Percentiles rank a stretch among this genome's conserved stretches.
These are phyloP conservation scores for Naganishia antarctica DNA, from an alignment of 768 basidiomycete species.

Conservation along the genomic window DNA sequence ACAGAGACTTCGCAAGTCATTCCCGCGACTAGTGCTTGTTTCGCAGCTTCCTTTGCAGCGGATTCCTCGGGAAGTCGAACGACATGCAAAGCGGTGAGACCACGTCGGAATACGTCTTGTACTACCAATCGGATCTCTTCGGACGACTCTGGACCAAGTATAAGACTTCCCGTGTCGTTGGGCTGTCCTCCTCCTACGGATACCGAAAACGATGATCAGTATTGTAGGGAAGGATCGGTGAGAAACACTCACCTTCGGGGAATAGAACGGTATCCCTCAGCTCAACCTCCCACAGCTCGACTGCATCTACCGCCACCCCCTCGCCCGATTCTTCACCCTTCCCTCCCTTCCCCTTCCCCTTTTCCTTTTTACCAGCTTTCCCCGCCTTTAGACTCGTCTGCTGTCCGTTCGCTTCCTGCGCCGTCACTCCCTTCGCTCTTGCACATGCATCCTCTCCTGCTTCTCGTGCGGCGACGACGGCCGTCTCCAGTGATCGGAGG, in stretches of 20 bases:
- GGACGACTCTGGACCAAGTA: slow-evolving; percentile 10
- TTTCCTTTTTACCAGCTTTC: neutral
- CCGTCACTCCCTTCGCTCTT: slow-evolving; percentile 5
- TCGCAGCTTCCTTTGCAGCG: slow-evolving; percentile 8
- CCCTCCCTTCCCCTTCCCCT: slow-evolving; percentile 18
- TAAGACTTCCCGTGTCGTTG: slow-evolving; percentile 39
- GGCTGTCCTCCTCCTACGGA: slow-evolving; percentile 49
- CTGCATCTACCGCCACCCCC: too few species aligned
- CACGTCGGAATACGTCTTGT: slow-evolving; percentile 30
- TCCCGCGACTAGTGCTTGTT: slow-evolving; percentile 21
- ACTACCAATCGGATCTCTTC: slow-evolving; percentile 7
- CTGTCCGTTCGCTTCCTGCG: slow-evolving; percentile 8
- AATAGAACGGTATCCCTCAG: slow-evolving; percentile 46
- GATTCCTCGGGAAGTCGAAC: slow-evolving; percentile 33
- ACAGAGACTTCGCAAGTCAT: slow-evolving; percentile 40
- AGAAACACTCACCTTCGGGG: slow-evolving; percentile 41
- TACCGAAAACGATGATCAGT: slow-evolving; percentile 1
- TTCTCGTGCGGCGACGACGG: neutral
- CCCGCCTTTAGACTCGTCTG: too few species aligned
- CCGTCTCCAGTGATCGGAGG: slow-evolving; percentile 26
- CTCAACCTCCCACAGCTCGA: slow-evolving; percentile 44
- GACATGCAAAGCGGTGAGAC: slow-evolving; percentile 42
- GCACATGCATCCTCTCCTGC: neutral
- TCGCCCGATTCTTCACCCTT: too few species aligned
- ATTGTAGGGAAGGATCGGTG: neutral